Conservation (phyloP, 2,329 filamentous ascomycete species). For the Trichophyton simii region DNA sequence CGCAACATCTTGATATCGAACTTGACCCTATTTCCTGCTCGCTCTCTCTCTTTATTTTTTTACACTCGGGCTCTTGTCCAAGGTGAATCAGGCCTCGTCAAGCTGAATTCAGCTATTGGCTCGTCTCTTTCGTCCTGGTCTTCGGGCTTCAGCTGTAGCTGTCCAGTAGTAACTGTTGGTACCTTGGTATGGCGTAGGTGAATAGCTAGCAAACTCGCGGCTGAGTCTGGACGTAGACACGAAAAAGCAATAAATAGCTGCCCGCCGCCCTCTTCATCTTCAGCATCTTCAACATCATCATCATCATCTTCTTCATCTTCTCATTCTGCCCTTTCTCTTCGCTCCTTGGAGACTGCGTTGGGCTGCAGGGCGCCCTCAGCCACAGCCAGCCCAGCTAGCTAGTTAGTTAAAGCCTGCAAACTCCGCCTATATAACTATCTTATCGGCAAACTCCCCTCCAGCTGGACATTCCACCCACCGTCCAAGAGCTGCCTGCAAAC, state of each 20-base stretch:
- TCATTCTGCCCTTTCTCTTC: not conserved
- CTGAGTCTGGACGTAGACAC: not conserved
- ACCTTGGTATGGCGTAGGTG: too few relatives aligned
- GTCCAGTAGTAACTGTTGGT: too few relatives aligned
- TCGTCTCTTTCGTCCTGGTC: not conserved
- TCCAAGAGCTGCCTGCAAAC: not conserved
- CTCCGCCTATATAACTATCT: not conserved
- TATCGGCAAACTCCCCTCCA: not conserved
- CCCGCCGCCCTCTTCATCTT: not conserved
- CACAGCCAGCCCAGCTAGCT: not conserved
- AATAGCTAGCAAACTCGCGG: not conserved
- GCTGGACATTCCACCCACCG: not conserved
- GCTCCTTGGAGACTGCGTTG: not conserved
- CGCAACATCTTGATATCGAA: not conserved
- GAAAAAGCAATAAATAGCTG: conserved; percentile 1
- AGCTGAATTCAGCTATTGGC: not conserved
- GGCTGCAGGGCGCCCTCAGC: not conserved
- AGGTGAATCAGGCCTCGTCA: not conserved
- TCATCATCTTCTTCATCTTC: not conserved
- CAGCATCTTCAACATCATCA: too few relatives aligned
- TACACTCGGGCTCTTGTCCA: not conserved
- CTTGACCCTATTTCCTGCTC: not conserved
- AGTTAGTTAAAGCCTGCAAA: not conserved
- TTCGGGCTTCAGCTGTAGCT: not conserved
- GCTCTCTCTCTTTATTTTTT: not conserved